Conservation (phyloP, 2,329 filamentous ascomycete genomes). For the Ambrosiella xylebori region DNA sequence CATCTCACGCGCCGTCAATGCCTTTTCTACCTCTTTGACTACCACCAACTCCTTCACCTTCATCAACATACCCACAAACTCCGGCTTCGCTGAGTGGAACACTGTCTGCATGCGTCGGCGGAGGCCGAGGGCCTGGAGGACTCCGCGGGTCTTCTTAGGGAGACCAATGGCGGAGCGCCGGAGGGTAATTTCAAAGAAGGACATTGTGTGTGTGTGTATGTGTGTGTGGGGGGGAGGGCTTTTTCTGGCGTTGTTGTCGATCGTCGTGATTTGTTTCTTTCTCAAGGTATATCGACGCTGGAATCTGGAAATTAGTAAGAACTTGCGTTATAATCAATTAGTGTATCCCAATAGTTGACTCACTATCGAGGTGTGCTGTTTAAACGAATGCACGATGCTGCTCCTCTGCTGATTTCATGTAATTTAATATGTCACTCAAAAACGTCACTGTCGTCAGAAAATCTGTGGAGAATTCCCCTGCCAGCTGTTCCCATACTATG, state of each 20-base stretch:
- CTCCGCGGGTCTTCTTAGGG: slow-evolving; percentile 59
- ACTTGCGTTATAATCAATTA: too few relatives aligned
- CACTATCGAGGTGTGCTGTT: too few relatives aligned
- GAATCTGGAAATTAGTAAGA: not conserved
- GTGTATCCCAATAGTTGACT: too few relatives aligned
- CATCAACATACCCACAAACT: slow-evolving; percentile 80
- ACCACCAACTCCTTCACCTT: slow-evolving; percentile 83
- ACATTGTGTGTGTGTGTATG: slow-evolving; percentile 30
- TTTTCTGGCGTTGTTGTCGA: not conserved
- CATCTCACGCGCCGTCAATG: slow-evolving; percentile 50
- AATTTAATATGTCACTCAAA: too few relatives aligned
- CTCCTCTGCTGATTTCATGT: too few relatives aligned
- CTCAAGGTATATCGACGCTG: not conserved
- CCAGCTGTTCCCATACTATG: not conserved
- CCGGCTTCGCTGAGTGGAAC: slow-evolving; percentile 68
- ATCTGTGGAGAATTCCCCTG: slow-evolving; percentile 2
- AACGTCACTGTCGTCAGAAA: not conserved
- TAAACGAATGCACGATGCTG: too few relatives aligned
- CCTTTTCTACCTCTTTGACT: slow-evolving; percentile 57
- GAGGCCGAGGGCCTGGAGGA: slow-evolving; percentile 70
- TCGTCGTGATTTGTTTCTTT: not conserved
- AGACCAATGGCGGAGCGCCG: slow-evolving; percentile 81
- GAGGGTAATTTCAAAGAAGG: slow-evolving; percentile 81
- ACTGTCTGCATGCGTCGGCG: slow-evolving; percentile 72
- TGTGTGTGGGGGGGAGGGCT: slow-evolving; percentile 2